Conservation (phyloP, 768 basidiomycete species). For the Lactarius hatsudake region DNA sequence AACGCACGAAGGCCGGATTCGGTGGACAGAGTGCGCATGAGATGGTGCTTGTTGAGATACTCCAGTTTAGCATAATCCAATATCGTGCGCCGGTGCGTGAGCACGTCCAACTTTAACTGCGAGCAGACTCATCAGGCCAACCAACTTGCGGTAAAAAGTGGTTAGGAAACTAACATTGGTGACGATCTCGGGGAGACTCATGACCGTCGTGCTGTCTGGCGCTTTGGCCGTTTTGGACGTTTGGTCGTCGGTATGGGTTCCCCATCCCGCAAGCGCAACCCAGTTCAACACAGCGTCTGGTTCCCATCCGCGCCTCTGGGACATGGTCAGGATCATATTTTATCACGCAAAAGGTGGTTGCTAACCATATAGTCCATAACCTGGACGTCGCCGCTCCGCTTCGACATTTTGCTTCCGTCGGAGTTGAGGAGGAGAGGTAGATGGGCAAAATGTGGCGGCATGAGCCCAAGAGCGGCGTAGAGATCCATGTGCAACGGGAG, state of each 20-base stretch:
- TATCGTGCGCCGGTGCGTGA: constrained; percentile 83
- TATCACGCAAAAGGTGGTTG: constrained; percentile 8
- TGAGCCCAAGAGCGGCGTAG: constrained; percentile 71
- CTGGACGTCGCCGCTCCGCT: constrained; percentile 85
- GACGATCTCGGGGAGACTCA: constrained; percentile 65
- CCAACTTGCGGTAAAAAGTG: not conserved
- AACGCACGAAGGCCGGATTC: constrained; percentile 52
- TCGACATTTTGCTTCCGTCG: constrained; percentile 93
- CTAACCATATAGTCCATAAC: constrained; percentile 84
- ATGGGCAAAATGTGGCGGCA: constrained; percentile 83
- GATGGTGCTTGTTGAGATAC: constrained; percentile 85
- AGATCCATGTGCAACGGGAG: constrained; percentile 88
- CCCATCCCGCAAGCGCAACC: constrained; percentile 94
- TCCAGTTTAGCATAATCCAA: constrained; percentile 79
- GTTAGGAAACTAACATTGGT: constrained; percentile 44
- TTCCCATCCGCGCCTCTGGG: constrained; percentile 83
- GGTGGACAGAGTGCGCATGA: constrained; percentile 54
- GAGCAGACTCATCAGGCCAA: not conserved
- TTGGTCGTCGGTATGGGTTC: constrained; percentile 43
- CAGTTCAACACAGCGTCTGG: constrained; percentile 88
- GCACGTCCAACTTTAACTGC: constrained; percentile 70
- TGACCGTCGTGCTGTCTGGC: constrained; percentile 63
- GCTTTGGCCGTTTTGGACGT: constrained; percentile 35
- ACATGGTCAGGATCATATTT: not conserved
- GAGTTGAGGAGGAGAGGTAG: constrained; percentile 86